Conservation (phyloP, 345 rosid genomes). For the Excoecaria cochinchinensis region DNA sequence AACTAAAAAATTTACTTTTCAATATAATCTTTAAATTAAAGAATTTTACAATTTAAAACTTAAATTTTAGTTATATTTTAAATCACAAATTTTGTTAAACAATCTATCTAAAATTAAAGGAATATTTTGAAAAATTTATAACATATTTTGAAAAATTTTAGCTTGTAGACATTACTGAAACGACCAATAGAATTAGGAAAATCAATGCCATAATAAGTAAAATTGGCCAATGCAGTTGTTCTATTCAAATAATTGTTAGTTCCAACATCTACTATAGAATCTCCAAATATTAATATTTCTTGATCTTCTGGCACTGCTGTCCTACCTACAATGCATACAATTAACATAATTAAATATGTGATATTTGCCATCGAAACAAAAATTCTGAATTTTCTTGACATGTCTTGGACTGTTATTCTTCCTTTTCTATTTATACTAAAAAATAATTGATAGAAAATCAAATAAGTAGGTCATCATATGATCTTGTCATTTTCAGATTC, state of each 20-base stretch:
- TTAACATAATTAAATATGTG: too few relatives aligned
- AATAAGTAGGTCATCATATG: constrained; percentile 7
- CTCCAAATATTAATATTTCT: constrained; percentile 45
- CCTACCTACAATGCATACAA: too few relatives aligned
- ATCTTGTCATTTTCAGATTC: constrained; percentile 17
- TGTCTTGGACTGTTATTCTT: neutral
- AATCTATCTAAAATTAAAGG: too few relatives aligned
- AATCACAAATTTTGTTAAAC: too few relatives aligned
- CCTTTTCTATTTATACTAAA: constrained; percentile 8
- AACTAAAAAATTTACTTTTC: too few relatives aligned
- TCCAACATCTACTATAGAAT: constrained; percentile 45
- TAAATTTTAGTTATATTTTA: too few relatives aligned
- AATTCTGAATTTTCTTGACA: neutral
- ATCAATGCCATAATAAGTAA: constrained; percentile 30
- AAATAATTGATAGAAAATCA: neutral
- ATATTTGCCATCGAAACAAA: constrained; percentile 4
- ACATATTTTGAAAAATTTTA: too few relatives aligned
- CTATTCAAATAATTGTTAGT: constrained; percentile 34
- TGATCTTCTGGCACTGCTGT: neutral
- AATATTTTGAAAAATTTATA: too few relatives aligned
- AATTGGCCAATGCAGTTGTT: constrained; percentile 10
- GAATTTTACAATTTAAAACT: too few relatives aligned
- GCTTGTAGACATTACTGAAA: constrained; percentile 31
- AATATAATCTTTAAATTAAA: too few relatives aligned
- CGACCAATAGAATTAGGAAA: constrained; percentile 18